Evolutionary conservation across 257 asterid genomes (phyloP), one percentile per base, ranked within the genome.

Genomic region (Paraleonurus japonicus): DNA sequence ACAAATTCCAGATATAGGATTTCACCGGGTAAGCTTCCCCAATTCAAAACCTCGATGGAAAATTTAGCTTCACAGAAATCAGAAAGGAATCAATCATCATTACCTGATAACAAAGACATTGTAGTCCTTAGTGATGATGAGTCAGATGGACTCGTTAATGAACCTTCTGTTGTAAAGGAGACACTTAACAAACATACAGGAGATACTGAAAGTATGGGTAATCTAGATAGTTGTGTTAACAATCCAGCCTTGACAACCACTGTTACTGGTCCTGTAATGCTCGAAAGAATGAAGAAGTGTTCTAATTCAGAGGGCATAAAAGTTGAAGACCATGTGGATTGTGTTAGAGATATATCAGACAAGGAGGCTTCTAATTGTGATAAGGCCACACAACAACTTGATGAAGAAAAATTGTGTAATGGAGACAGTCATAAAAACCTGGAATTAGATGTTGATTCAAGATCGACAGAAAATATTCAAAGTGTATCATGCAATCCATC

Each of bases 51-150:
- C 4, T 76, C 74, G 26, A 43, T 20, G n/a, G 75, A 74, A 50
- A 83, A 69, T 73, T 47, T 79, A 47, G 55, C 65, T 59, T 45
- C 75, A 30, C 71, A 48, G 67, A 83, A 71, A 75, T 58, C 77
- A 71, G 87, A 85, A 80, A 67, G 43, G 68, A 74, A 78, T 69
- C 83, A 67, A 48, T 57, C 71, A 65, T 65, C 84, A n/a, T 20
- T 32, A 71, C 71, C 53, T 77, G 85, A 65, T 73, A 78, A 65
- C 16, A 76, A 76, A 72, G 85, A 82, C 65, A 82, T 85, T 71
- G 79, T 91, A 69, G 85, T 88, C 75, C 85, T 84, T 59, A 82
- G 86, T 77, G 97, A 84, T 69, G 97, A 91, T 48, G 97, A 90
- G 76, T 89, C 81, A 67, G 95, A 71, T 63, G 81, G 33, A 58